Evolutionary conservation across 106 monocot genomes (phyloP).

Genomic region (Apostasia shenzhenica): DNA sequence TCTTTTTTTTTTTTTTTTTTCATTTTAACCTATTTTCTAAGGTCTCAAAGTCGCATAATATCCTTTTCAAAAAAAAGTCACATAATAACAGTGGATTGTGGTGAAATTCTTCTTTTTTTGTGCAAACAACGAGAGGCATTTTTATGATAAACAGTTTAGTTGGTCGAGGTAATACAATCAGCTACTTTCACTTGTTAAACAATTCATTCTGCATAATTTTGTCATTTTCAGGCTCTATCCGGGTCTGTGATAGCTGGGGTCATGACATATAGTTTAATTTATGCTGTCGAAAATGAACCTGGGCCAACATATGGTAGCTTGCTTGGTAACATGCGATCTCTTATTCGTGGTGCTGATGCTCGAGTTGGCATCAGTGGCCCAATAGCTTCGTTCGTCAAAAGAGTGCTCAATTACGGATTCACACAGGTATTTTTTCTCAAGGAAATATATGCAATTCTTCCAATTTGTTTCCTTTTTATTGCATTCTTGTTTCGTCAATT

Average conservation of each 20-base stretch:
- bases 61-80: too few species aligned
- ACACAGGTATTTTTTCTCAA: slow-evolving; percentile 43
- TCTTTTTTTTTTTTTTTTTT: too few species aligned
- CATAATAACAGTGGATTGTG: too few species aligned
- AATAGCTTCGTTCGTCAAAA: slow-evolving; percentile 47
- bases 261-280: slow-evolving; percentile 90
- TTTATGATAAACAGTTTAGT: too few species aligned
- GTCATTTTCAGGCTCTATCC: slow-evolving; percentile 44
- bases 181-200: too few species aligned
- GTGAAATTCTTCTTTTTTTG: too few species aligned
- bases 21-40: too few species aligned
- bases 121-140: too few species aligned
- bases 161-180: too few species aligned
- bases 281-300: slow-evolving; percentile 54
- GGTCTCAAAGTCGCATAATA: too few species aligned
- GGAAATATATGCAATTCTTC: not conserved
- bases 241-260: slow-evolving; percentile 50
- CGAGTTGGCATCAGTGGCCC: slow-evolving; percentile 30
- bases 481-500: not conserved
- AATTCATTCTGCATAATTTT: too few species aligned
- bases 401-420: slow-evolving; percentile 40
- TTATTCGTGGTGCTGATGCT: slow-evolving; percentile 40
- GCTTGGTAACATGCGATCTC: slow-evolving; percentile 54
- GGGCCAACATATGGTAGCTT: slow-evolving; percentile 64
- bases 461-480: not conserved